Conservation (phyloP, 202 grass and related monocot genomes). For the Schoenoplectus triqueter region DNA sequence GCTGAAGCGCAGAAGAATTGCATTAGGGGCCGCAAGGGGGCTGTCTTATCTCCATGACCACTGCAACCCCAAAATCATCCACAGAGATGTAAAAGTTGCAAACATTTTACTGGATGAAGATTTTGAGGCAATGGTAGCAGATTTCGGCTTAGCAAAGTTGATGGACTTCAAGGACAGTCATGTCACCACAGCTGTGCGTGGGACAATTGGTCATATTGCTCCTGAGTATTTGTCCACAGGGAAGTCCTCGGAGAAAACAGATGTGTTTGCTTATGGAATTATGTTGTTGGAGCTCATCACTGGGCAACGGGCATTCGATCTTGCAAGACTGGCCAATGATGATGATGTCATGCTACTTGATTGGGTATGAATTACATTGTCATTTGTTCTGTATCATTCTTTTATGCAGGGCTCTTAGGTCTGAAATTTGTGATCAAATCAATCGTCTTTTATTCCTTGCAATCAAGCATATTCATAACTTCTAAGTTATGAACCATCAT, state of each 20-base stretch:
- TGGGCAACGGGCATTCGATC: conserved; percentile 81
- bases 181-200: conserved; percentile 71
- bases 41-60: conserved; percentile 87
- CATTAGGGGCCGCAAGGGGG: conserved; percentile 73
- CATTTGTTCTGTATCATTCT: background rate
- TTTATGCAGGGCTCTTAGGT: background rate
- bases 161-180: conserved; percentile 93
- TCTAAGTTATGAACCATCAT: background rate
- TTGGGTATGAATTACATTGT: conserved; percentile 60
- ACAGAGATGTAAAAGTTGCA: conserved; percentile 82
- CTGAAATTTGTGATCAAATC: background rate
- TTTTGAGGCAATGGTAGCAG: conserved; percentile 77
- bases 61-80: conserved; percentile 96
- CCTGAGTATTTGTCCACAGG: conserved; percentile 83
- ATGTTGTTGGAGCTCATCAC: conserved; percentile 95
- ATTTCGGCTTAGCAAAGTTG: conserved; percentile 77
- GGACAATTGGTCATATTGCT: conserved; percentile 79
- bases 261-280: conserved; percentile 89
- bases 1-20: conserved; percentile 64
- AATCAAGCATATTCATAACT: background rate
- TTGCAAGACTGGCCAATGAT: conserved; percentile 71
- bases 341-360: conserved; percentile 86
- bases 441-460: background rate
- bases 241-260: conserved; percentile 80
- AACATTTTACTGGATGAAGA: conserved; percentile 86